These are phyloP conservation scores for Nidularia pulvinata DNA, from an alignment of 768 basidiomycete species.

Conservation along the genomic window DNA sequence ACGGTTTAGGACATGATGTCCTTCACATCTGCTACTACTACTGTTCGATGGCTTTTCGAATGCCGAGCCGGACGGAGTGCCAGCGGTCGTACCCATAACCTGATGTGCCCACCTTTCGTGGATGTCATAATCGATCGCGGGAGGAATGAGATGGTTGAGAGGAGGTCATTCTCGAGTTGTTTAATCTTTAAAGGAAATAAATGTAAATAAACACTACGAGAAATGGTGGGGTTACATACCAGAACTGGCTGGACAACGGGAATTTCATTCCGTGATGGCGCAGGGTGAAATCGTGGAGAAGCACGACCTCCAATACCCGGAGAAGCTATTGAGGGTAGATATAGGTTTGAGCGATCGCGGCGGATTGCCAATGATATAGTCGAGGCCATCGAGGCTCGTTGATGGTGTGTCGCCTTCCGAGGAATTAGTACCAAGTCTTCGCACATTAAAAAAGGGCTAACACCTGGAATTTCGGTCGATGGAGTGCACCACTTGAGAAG, in stretches of 20 bases:
- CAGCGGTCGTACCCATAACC: slow-evolving; percentile 83
- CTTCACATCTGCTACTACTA: too few species aligned
- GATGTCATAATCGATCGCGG: slow-evolving; percentile 77
- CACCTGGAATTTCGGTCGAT: slow-evolving; percentile 79
- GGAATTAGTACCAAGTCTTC: background rate
- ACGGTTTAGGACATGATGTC: too few species aligned
- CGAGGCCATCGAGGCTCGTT: slow-evolving; percentile 79
- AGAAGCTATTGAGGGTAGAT: slow-evolving; percentile 43
- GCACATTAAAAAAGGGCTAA: background rate
- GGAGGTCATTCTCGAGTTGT: slow-evolving; percentile 76
- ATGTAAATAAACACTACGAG: background rate
- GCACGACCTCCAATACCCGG: slow-evolving; percentile 35
- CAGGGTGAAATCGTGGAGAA: slow-evolving; percentile 73
- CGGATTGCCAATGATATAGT: slow-evolving; percentile 72
- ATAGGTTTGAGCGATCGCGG: slow-evolving; percentile 58
- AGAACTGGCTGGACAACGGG: slow-evolving; percentile 90
- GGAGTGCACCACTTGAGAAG: slow-evolving; percentile 89
- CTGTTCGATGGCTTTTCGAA: too few species aligned
- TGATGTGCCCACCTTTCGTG: slow-evolving; percentile 77
- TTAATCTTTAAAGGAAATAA: slow-evolving; percentile 57
- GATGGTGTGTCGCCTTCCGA: slow-evolving; percentile 55
- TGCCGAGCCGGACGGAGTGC: slow-evolving; percentile 14
- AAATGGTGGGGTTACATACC: slow-evolving; percentile 38
- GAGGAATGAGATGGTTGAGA: slow-evolving; percentile 76
- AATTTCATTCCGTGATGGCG: slow-evolving; percentile 89